Conservation (phyloP, 192 early-diverging fungal genomes). For the Paraglomus occultum region DNA sequence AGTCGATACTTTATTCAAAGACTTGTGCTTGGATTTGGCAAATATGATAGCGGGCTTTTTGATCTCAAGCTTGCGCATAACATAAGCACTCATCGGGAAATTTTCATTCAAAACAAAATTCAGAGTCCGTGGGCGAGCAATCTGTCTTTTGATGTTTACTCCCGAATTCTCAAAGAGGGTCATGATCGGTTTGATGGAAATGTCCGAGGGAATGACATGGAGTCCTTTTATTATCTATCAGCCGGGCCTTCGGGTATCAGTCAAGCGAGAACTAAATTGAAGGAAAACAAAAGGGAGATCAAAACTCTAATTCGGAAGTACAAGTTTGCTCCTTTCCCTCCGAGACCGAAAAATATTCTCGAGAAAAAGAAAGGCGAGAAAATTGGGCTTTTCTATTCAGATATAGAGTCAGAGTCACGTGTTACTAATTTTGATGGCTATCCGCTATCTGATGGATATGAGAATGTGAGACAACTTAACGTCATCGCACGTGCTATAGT, state of each 20-base stretch:
- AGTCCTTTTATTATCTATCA: slow-evolving; percentile 2
- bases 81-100: neutral
- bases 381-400: too few species aligned
- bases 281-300: neutral
- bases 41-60: neutral
- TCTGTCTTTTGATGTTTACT: neutral
- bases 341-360: slow-evolving; percentile 1
- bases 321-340: neutral
- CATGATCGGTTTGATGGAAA: neutral
- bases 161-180: neutral
- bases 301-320: neutral
- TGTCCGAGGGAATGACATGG: slow-evolving; percentile 17
- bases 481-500: slow-evolving; percentile 18
- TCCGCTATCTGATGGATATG: slow-evolving; percentile 14
- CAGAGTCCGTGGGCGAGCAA: neutral
- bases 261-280: neutral
- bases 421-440: neutral
- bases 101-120: neutral
- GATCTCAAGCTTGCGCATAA: slow-evolving; percentile 6
- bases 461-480: slow-evolving; percentile 10
- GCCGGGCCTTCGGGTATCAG: neutral
- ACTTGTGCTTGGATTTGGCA: slow-evolving; percentile 1
- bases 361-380: too few species aligned
- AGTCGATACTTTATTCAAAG: slow-evolving; percentile 21
- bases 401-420: neutral